These are phyloP conservation scores for Ogataea sp. DNA, from an alignment of 805 yeast species.

Conservation along the genomic window DNA sequence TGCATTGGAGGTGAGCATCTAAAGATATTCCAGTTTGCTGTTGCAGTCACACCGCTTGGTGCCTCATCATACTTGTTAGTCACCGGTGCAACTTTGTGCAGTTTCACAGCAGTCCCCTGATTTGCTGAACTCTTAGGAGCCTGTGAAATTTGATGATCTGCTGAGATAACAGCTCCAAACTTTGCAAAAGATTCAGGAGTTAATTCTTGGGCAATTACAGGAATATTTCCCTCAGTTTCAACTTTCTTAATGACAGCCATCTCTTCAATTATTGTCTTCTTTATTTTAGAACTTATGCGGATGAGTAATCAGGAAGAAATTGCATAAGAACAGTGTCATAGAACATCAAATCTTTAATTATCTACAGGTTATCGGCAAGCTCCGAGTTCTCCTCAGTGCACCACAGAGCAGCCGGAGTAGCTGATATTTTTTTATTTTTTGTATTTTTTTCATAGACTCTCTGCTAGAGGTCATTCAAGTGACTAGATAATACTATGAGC, in stretches of 20 bases:
- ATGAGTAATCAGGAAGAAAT: no score
- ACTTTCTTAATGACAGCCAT: background rate
- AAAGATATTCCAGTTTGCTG: slow-evolving; percentile 76
- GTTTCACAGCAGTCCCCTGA: slow-evolving; percentile 87
- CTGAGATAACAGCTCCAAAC: slow-evolving; percentile 74
- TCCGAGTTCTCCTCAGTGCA: no score
- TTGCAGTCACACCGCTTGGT: slow-evolving; percentile 38
- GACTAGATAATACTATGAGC: no score
- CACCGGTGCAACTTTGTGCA: slow-evolving; percentile 65
- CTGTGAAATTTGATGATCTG: slow-evolving; percentile 57
- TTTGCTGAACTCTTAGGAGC: slow-evolving; percentile 53
- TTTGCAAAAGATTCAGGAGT: slow-evolving; percentile 59
- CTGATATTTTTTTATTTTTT: no score
- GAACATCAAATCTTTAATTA: no score
- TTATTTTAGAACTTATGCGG: no score
- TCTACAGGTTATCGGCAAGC: no score
- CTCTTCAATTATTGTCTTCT: no score
- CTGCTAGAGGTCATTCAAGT: no score
- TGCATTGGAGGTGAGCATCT: slow-evolving; percentile 74
- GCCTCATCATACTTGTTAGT: slow-evolving; percentile 40
- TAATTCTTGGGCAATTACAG: slow-evolving; percentile 43
- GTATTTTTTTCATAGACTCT: no score
- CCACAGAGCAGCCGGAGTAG: no score
- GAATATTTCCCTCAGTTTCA: background rate
- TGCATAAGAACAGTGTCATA: no score